Evolutionary conservation across 148 eudicot genomes (phyloP), one percentile per base, ranked within the genome.

Genomic region (Vaccinium macrocarpon): DNA sequence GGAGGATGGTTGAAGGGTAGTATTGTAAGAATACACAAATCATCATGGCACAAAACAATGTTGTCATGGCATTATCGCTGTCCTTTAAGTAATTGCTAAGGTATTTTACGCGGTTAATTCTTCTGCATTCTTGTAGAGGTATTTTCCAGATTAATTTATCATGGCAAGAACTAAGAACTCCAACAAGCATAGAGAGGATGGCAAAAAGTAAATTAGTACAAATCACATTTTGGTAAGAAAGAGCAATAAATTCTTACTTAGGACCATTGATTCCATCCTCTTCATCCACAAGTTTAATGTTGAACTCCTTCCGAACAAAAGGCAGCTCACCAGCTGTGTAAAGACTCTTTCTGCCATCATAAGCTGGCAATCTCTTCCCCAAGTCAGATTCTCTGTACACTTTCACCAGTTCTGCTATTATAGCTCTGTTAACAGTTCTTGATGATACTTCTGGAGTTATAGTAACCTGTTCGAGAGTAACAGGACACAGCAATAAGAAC

Each of bases 291-390:
- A 93, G 91, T 50, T 87, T 91, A 82, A 93, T 82, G 27, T 81
- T 81, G 86, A 93, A 93, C 87, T 93, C 92, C 86, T 91, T 93
- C 87, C 89, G 88, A 10, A 77, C 79, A 88, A 93, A 93, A 48
- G 95, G 95, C 82, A 93, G 90, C 77, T 87, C 90, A 82, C 95
- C 95, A 79, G 95, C 95, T 53, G 95, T 93, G 89, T 93, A 93
- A 23, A 93, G 87, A 62, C 90, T 88, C 88, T 90, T 90, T 85
- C 94, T 92, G 64, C 96, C 96, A 90, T 93, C 96, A 88, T 91
- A 93, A 81, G 92, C 94, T 77, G 95, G 94, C 81, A 93, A 82
- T 81, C 92, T 90, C 94, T 88, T 91, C 89, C 94, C 95, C 86
- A 93, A 87, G 79, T 89, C 94, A 85, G 94, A 87, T 81, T 93